Conservation (phyloP, 2,329 filamentous ascomycete species). For the Emmonsia crescens region DNA sequence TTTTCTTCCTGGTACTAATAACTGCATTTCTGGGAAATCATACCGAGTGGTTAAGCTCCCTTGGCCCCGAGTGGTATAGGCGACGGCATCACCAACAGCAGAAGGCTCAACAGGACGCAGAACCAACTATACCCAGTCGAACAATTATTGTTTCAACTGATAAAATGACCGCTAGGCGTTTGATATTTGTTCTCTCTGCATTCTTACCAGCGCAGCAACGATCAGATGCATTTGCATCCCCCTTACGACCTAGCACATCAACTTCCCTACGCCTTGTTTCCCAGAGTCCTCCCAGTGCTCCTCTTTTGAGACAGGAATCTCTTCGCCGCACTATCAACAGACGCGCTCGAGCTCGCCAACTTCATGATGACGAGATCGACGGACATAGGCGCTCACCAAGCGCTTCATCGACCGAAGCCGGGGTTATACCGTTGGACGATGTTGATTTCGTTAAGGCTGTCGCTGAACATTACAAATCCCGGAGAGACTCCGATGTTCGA, state of each 20-base stretch:
- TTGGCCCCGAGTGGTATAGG: conserved; percentile 46
- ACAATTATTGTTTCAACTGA: conserved; percentile 48
- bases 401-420: conserved; percentile 34
- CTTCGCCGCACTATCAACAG: conserved; percentile 45
- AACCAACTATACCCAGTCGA: conserved; percentile 40
- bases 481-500: conserved; percentile 34
- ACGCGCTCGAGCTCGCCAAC: conserved; percentile 37
- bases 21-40: conserved; percentile 51
- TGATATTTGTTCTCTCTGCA: conserved; percentile 48
- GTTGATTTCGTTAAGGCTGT: conserved; percentile 18
- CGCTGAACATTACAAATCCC: conserved; percentile 18
- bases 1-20: conserved; percentile 49
- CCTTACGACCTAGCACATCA: conserved; percentile 30
- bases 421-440: conserved; percentile 26
- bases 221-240: conserved; percentile 28
- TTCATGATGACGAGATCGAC: conserved; percentile 24
- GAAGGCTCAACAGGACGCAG: conserved; percentile 36
- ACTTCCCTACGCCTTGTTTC: conserved; percentile 41
- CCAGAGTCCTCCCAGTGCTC: conserved; percentile 42
- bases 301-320: conserved; percentile 42
- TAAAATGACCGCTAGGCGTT: conserved; percentile 48
- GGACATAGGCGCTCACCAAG: conserved; percentile 33
- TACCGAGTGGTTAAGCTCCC: conserved; percentile 47
- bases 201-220: conserved; percentile 44
- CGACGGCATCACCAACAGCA: conserved; percentile 43